These are phyloP conservation scores for Brettanomyces nanus DNA, from an alignment of 805 yeast species.

Conservation along the genomic window DNA sequence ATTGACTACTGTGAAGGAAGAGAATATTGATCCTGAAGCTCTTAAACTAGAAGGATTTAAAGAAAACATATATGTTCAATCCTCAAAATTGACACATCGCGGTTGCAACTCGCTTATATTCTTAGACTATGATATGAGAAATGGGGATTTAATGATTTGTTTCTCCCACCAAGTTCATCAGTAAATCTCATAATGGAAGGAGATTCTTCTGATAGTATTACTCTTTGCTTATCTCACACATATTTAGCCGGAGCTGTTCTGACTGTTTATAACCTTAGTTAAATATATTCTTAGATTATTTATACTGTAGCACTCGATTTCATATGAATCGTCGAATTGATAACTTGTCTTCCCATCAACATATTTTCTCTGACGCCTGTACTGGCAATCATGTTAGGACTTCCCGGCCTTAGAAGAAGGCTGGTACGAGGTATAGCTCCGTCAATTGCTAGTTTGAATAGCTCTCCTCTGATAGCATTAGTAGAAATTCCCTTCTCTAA, in stretches of 20 bases:
- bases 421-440: constrained; percentile 41
- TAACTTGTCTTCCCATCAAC: no score
- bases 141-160: constrained; percentile 22
- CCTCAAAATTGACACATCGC: constrained; percentile 2
- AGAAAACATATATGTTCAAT: constrained; percentile 4
- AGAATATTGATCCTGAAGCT: constrained; percentile 17
- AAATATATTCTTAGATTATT: no score
- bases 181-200: no score
- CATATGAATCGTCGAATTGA: no score
- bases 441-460: constrained; percentile 39
- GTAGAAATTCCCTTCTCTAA: constrained; percentile 43
- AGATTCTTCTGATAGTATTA: no score
- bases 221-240: no score
- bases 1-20: constrained; percentile 1
- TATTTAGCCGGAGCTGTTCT: no score
- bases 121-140: constrained; percentile 18
- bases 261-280: no score
- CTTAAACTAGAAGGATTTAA: constrained; percentile 8
- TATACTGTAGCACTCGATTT: no score
- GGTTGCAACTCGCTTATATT: constrained; percentile 22
- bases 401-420: constrained; percentile 37
- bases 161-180: constrained; percentile 24
- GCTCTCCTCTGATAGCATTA: constrained; percentile 30
- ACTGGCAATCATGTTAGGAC: constrained; percentile 51
- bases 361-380: constrained; percentile 19